Evolutionary conservation across 192 early-diverging fungal species (phyloP).

Genomic region (Backusella parvicylindrica): DNA sequence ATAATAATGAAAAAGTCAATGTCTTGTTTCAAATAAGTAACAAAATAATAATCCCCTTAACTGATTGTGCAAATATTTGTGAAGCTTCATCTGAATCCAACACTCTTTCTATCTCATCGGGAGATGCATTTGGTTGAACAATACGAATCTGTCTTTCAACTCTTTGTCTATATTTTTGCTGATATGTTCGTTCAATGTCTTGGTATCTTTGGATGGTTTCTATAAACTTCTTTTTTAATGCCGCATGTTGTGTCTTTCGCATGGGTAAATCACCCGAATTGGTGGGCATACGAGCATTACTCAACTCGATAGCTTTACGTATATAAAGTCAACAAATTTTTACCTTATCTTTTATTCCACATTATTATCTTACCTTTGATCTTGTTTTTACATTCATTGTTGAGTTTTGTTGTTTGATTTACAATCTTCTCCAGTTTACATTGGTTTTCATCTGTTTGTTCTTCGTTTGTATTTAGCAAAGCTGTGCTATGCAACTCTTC

Average conservation of each 20-base stretch:
- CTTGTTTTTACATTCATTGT: conserved; percentile 44
- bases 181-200: conserved; percentile 72
- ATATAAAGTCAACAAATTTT: background rate
- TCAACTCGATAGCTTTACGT: conserved; percentile 36
- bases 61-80: conserved; percentile 82
- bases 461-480: conserved; percentile 32
- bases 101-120: conserved; percentile 71
- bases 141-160: conserved; percentile 83
- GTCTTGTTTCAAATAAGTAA: no score
- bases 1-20: background rate
- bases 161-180: conserved; percentile 79
- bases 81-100: conserved; percentile 71
- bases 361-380: conserved; percentile 38
- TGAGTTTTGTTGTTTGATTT: conserved; percentile 28
- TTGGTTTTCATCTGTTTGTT: conserved; percentile 25
- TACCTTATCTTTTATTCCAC: background rate
- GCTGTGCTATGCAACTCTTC: conserved; percentile 34
- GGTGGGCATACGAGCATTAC: conserved; percentile 29
- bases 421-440: conserved; percentile 25
- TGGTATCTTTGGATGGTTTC: conserved; percentile 75
- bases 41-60: conserved; percentile 20
- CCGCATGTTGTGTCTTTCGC: conserved; percentile 41
- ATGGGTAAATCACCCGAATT: conserved; percentile 33
- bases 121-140: conserved; percentile 78
- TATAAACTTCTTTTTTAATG: conserved; percentile 59